phyloP scores from a whole-genome alignment of 2,329 filamentous ascomycete species.

The Clonostachys chloroleuca region DNA sequence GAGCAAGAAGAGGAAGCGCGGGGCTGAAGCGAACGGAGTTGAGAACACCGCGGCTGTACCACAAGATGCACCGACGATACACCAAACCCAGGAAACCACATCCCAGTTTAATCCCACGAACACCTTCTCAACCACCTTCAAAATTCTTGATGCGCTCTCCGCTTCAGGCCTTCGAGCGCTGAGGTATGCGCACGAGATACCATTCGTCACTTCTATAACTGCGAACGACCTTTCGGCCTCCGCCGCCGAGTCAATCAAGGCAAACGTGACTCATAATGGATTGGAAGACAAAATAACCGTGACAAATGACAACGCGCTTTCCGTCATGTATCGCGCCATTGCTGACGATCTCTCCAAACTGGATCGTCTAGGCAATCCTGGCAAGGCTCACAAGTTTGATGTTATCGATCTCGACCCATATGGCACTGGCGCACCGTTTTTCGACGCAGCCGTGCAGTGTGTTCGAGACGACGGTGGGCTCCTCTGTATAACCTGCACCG shows the following conservation, averaged over 20 bases:
- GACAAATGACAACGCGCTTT: slow-evolving; percentile 77
- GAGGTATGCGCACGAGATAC: slow-evolving; percentile 87
- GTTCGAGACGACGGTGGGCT: slow-evolving; percentile 81
- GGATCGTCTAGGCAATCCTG: slow-evolving; percentile 29
- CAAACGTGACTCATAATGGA: slow-evolving; percentile 81
- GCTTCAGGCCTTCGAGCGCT: slow-evolving; percentile 88
- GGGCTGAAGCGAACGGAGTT: slow-evolving; percentile 16
- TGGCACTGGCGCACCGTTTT: slow-evolving; percentile 85
- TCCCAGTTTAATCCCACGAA: slow-evolving; percentile 3
- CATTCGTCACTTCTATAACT: slow-evolving; percentile 75
- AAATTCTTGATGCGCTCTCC: slow-evolving; percentile 91
- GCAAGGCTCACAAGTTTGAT: slow-evolving; percentile 62
- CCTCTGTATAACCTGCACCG: slow-evolving; percentile 93
- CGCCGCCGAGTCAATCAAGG: slow-evolving; percentile 74
- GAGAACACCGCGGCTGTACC: slow-evolving; percentile 2
- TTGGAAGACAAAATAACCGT: slow-evolving; percentile 67
- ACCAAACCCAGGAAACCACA: slow-evolving; percentile 6
- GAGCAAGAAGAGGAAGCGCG: slow-evolving; percentile 40
- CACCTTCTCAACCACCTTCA: slow-evolving; percentile 47
- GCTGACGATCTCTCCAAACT: slow-evolving; percentile 43
- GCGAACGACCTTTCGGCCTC: slow-evolving; percentile 83
- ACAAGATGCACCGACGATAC: slow-evolving; percentile 5
- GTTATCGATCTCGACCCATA: slow-evolving; percentile 97
- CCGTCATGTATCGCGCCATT: slow-evolving; percentile 80
- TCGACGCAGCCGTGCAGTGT: slow-evolving; percentile 85